Evolutionary conservation across 169 alveolate species (phyloP).

Genomic region (Eimeria tenella): DNA sequence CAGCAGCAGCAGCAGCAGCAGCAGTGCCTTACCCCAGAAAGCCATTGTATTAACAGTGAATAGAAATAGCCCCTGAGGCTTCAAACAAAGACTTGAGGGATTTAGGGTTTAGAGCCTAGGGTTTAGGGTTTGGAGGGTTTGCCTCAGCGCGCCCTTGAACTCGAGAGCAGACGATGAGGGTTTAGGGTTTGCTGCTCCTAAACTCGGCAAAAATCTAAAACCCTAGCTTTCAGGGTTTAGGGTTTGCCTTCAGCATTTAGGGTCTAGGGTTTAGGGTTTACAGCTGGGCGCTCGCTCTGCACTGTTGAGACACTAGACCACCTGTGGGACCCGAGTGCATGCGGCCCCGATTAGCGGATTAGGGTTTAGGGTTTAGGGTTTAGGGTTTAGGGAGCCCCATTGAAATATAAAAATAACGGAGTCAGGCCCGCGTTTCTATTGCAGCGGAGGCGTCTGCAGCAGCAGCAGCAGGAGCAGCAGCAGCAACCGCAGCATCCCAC

Average conservation of each 20-base stretch:
- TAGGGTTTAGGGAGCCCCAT: not conserved
- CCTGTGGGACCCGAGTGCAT: too few species aligned
- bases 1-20: constrained; percentile 12
- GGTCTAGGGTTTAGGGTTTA: too few species aligned
- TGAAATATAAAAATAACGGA: too few species aligned
- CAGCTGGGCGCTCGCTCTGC: too few species aligned
- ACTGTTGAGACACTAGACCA: too few species aligned
- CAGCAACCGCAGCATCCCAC: too few species aligned
- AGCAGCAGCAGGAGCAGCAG: constrained; percentile 7
- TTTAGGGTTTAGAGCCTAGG: constrained; percentile 1
- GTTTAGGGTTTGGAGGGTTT: not conserved
- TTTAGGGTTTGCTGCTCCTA: too few species aligned
- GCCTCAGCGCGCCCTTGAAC: too few species aligned
- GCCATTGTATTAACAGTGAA: not conserved
- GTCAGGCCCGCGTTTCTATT: not conserved
- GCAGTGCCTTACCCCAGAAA: constrained; percentile 36
- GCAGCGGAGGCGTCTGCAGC: not conserved
- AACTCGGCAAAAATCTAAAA: too few species aligned
- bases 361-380: constrained; percentile 26
- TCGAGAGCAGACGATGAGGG: not conserved
- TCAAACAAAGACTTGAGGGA: not conserved
- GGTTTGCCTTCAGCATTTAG: too few species aligned
- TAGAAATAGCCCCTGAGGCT: not conserved
- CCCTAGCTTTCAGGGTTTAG: too few species aligned
- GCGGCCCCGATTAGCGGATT: too few species aligned